Conservation (phyloP, 768 basidiomycete genomes). For the Asterophora parasitica region DNA sequence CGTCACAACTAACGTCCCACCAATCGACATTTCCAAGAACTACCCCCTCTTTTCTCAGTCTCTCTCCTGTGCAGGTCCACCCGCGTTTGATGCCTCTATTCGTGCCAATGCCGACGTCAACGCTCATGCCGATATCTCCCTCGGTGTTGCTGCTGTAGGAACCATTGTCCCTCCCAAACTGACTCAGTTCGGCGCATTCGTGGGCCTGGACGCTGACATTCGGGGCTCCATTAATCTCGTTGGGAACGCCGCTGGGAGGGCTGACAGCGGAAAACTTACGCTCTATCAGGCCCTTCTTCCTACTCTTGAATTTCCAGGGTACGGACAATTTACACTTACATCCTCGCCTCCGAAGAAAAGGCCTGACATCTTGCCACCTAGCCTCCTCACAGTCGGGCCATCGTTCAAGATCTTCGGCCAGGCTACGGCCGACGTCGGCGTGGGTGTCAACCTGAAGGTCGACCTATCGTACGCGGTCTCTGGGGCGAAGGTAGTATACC, state of each 20-base stretch:
- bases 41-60: slow-evolving; percentile 27
- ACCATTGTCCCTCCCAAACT: slow-evolving; percentile 42
- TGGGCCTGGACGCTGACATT: slow-evolving; percentile 31
- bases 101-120: slow-evolving; percentile 26
- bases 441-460: too few relatives aligned
- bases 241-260: slow-evolving; percentile 24
- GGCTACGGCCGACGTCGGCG: too few relatives aligned
- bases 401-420: too few relatives aligned
- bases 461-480: too few relatives aligned
- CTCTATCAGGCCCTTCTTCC: slow-evolving; percentile 13
- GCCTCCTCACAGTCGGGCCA: slow-evolving; percentile 38
- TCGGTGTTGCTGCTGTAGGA: slow-evolving; percentile 39
- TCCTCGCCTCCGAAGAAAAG: neutral
- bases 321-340: slow-evolving; percentile 11
- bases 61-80: slow-evolving; percentile 20
- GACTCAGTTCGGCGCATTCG: slow-evolving; percentile 27
- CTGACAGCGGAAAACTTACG: slow-evolving; percentile 12
- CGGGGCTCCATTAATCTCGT: slow-evolving; percentile 30
- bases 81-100: slow-evolving; percentile 19
- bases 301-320: slow-evolving; percentile 19
- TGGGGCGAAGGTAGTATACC: neutral
- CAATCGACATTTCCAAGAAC: slow-evolving; percentile 22
- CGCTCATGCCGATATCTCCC: slow-evolving; percentile 28
- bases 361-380: slow-evolving; percentile 9
- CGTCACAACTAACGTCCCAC: slow-evolving; percentile 23